Evolutionary conservation across 1,139 yeast genomes (phyloP).

Genomic region (Geotrichum aggregatum): DNA sequence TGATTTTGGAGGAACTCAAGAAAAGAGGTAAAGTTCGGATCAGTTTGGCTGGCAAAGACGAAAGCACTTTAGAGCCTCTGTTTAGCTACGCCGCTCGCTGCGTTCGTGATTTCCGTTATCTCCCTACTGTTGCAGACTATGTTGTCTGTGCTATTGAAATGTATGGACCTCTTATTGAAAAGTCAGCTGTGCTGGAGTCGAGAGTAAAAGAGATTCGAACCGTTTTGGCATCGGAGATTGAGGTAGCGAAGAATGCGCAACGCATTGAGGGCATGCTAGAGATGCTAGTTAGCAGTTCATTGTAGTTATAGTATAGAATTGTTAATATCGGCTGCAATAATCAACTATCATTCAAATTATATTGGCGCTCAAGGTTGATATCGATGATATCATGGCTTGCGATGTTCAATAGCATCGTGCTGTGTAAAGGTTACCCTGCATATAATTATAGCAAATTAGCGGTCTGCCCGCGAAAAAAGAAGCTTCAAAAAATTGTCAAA

Average conservation of each 20-base stretch:
- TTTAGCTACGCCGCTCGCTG: conserved; percentile 74
- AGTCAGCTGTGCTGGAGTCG: conserved; percentile 76
- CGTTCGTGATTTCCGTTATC: conserved; percentile 75
- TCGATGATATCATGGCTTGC: too few species aligned
- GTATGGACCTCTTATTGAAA: conserved; percentile 68
- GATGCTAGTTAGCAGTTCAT: conserved; percentile 46
- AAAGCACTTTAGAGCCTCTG: conserved; percentile 75
- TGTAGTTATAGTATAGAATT: neutral
- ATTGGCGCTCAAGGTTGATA: too few species aligned
- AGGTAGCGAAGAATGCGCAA: conserved; percentile 80
- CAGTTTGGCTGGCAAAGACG: conserved; percentile 77
- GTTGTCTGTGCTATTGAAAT: conserved; percentile 74
- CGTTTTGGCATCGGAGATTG: conserved; percentile 63
- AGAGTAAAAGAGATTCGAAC: conserved; percentile 53
- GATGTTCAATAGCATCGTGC: too few species aligned
- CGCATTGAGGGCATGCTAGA: conserved; percentile 92
- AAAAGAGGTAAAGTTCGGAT: conserved; percentile 82
- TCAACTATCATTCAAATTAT: neutral
- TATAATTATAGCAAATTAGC: conserved; percentile 7
- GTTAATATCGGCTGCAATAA: too few species aligned
- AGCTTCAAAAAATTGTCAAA: neutral
- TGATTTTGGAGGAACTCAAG: conserved; percentile 78
- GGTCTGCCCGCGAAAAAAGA: neutral
- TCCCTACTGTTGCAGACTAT: conserved; percentile 76
- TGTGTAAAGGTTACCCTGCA: conserved; percentile 11